These are phyloP conservation scores for Protomyces pachydermus DNA, from an alignment of 1,139 yeast genomes.

Conservation along the genomic window DNA sequence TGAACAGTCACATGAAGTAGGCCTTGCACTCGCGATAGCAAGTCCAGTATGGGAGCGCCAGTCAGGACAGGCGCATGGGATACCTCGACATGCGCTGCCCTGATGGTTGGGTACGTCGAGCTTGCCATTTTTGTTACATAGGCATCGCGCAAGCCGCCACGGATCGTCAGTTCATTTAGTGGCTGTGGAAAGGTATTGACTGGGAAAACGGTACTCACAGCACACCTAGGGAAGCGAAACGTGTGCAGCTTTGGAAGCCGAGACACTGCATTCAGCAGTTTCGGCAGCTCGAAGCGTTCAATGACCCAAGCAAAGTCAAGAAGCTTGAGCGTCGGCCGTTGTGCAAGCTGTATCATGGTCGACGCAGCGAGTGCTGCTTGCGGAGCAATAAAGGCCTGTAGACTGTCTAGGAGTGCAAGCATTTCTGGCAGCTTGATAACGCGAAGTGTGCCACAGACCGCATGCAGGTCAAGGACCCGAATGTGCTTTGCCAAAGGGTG, in stretches of 20 bases:
- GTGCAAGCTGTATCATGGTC: slow-evolving; percentile 16
- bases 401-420: neutral
- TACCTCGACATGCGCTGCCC: neutral
- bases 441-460: slow-evolving; percentile 13
- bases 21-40: neutral
- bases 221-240: slow-evolving; percentile 21
- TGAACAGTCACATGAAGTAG: slow-evolving; percentile 1
- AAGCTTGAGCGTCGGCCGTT: neutral
- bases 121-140: slow-evolving; percentile 10
- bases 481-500: neutral
- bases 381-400: slow-evolving; percentile 7
- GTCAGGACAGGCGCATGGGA: slow-evolving; percentile 17
- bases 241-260: neutral
- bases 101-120: neutral
- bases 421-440: slow-evolving; percentile 7
- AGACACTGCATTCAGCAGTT: slow-evolving; percentile 4
- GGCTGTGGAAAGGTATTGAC: slow-evolving; percentile 12
- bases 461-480: slow-evolving; percentile 9
- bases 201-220: slow-evolving; percentile 13
- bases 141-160: slow-evolving; percentile 25
- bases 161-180: slow-evolving; percentile 5
- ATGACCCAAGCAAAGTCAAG: slow-evolving; percentile 22
- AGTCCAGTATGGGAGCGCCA: slow-evolving; percentile 3
- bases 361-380: slow-evolving; percentile 21
- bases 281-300: slow-evolving; percentile 20